Evolutionary conservation across 1,139 yeast genomes (phyloP).

Genomic region (Insectozyma bohioensis): DNA sequence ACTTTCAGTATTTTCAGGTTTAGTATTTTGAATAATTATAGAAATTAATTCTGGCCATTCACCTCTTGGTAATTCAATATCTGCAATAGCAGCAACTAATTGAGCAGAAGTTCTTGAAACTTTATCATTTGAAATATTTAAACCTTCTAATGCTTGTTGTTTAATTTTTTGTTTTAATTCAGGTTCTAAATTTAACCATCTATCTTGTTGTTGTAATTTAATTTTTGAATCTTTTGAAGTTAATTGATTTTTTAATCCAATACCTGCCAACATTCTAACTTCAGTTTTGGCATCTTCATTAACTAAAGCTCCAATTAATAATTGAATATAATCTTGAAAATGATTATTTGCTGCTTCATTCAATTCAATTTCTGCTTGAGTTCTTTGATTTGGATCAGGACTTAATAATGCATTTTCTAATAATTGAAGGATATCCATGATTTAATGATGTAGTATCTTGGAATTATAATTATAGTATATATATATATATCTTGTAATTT

Average conservation of each 20-base stretch:
- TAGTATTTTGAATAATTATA: slow-evolving; percentile 81
- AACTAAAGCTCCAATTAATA: slow-evolving; percentile 71
- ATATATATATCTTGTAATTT: neutral
- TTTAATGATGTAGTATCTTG: neutral
- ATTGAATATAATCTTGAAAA: slow-evolving; percentile 68
- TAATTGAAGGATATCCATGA: slow-evolving; percentile 68
- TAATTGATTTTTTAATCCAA: slow-evolving; percentile 83
- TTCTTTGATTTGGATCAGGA: slow-evolving; percentile 66
- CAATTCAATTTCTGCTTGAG: slow-evolving; percentile 80
- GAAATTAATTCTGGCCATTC: slow-evolving; percentile 90
- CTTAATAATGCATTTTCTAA: slow-evolving; percentile 77
- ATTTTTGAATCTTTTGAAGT: slow-evolving; percentile 68
- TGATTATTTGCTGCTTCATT: slow-evolving; percentile 70
- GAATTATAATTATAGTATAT: neutral
- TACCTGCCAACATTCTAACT: slow-evolving; percentile 89
- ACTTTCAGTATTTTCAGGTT: slow-evolving; percentile 69
- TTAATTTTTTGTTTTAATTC: slow-evolving; percentile 65
- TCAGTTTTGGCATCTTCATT: slow-evolving; percentile 68
- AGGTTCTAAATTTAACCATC: slow-evolving; percentile 62
- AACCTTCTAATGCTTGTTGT: slow-evolving; percentile 60
- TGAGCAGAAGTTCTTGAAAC: slow-evolving; percentile 93
- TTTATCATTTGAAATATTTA: slow-evolving; percentile 66
- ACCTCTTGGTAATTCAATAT: slow-evolving; percentile 82
- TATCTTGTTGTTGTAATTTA: slow-evolving; percentile 51
- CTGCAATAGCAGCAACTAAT: slow-evolving; percentile 93